A percentile compares a stretch with the other conserved stretches of the same genome.
Evolutionary conservation across 352 stramenopile genomes (phyloP).

Genomic region (Phytophthora megakarya): DNA sequence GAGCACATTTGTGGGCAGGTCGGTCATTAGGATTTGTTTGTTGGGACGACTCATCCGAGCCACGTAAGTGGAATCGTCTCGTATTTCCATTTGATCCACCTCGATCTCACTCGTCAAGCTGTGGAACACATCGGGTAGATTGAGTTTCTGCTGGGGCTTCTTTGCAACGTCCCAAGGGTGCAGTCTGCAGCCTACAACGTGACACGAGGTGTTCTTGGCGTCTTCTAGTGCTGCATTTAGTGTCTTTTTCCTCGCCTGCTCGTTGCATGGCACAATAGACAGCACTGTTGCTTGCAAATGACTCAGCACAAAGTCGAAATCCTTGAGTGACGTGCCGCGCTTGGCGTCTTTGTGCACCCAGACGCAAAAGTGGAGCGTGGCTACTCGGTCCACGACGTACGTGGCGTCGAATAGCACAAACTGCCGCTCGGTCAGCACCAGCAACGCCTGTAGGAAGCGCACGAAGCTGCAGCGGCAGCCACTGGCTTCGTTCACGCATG

Average conservation of each 20-base stretch:
- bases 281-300: constrained; percentile 61
- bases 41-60: constrained; percentile 45
- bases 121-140: constrained; percentile 73
- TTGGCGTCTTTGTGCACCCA: constrained; percentile 43
- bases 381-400: constrained; percentile 50
- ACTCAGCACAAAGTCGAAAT: constrained; percentile 63
- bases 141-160: constrained; percentile 35
- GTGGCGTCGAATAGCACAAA: constrained; percentile 45
- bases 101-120: constrained; percentile 64
- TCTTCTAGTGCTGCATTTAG: constrained; percentile 29
- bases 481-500: constrained; percentile 48
- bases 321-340: constrained; percentile 39
- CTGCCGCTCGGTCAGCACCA: constrained; percentile 48
- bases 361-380: constrained; percentile 61
- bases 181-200: constrained; percentile 69
- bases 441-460: constrained; percentile 46
- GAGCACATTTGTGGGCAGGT: constrained; percentile 63
- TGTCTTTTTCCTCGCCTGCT: constrained; percentile 16
- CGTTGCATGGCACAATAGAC: constrained; percentile 34
- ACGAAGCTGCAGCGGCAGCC: constrained; percentile 57
- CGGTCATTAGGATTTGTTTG: constrained; percentile 56
- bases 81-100: constrained; percentile 69
- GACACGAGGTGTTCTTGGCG: constrained; percentile 54
- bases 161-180: constrained; percentile 35
- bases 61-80: constrained; percentile 67